Evolutionary conservation across 2,329 filamentous ascomycete species (phyloP).

Genomic region (Escovopsis sp.): DNA sequence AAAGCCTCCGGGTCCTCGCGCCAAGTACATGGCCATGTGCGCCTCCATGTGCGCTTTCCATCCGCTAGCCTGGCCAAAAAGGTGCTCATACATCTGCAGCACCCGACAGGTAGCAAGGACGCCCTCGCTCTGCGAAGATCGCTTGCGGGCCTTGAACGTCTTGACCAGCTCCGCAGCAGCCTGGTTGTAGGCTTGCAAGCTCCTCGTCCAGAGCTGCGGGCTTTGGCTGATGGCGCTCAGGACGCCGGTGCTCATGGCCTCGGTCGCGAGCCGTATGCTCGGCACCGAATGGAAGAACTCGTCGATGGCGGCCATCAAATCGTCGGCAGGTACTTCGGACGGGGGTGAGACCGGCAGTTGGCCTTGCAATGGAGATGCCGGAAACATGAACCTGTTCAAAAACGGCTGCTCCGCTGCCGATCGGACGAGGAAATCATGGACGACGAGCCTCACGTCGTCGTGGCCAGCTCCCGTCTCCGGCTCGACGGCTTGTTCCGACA

Average conservation of each 20-base stretch:
- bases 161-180: slow-evolving; percentile 8
- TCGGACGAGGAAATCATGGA: slow-evolving; percentile 5
- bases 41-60: slow-evolving; percentile 9
- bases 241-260: slow-evolving; percentile 11
- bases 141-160: slow-evolving; percentile 3
- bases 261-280: slow-evolving; percentile 6
- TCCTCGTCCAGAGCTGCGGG: slow-evolving; percentile 9
- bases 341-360: slow-evolving; percentile 4
- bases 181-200: slow-evolving; percentile 10
- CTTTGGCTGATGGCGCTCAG: slow-evolving; percentile 8
- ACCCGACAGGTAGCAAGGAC: slow-evolving; percentile 7
- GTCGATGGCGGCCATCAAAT: slow-evolving; percentile 10
- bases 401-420: slow-evolving; percentile 9
- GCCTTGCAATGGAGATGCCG: slow-evolving; percentile 4
- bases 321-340: slow-evolving; percentile 6
- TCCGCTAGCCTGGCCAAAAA: slow-evolving; percentile 4
- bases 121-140: slow-evolving; percentile 6
- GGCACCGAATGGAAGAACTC: slow-evolving; percentile 10
- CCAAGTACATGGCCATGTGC: slow-evolving; percentile 7
- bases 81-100: slow-evolving; percentile 10
- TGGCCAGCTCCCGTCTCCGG: too few relatives aligned
- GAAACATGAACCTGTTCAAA: slow-evolving; percentile 7
- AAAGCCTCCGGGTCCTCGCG: slow-evolving; percentile 6
- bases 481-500: too few relatives aligned
- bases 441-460: not conserved